These are phyloP conservation scores for Penicillium silybi DNA, from an alignment of 495 filamentous ascomycete genomes.

Conservation along the genomic window DNA sequence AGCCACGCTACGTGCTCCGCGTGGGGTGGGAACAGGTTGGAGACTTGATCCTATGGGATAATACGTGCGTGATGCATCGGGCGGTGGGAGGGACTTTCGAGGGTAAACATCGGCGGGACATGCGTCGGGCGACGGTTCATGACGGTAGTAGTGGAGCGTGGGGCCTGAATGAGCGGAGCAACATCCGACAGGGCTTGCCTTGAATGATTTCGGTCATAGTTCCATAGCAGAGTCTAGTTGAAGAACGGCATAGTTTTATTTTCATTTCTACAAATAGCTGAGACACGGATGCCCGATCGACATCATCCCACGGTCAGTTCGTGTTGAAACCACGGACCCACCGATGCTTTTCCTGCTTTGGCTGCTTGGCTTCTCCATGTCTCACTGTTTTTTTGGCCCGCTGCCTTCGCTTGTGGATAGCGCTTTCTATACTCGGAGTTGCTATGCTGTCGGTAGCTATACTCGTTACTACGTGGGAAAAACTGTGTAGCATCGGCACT, in stretches of 20 bases:
- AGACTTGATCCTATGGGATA: constrained; percentile 60
- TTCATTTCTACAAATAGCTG: not conserved
- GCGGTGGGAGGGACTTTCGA: constrained; percentile 48
- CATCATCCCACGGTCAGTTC: not conserved
- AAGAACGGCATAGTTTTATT: not conserved
- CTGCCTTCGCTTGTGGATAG: not conserved
- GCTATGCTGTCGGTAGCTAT: not conserved
- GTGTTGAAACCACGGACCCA: not conserved
- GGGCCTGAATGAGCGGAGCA: constrained; percentile 38
- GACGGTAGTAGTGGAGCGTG: constrained; percentile 32
- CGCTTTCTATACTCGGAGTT: not conserved
- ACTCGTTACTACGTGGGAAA: too few species aligned
- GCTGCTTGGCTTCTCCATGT: not conserved
- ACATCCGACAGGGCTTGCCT: constrained; percentile 14
- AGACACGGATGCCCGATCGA: not conserved
- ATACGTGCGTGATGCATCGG: constrained; percentile 52
- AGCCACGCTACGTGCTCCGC: constrained; percentile 45
- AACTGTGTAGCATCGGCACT: not conserved
- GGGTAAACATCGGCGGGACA: constrained; percentile 47
- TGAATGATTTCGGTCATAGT: not conserved
- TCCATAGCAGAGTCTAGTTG: not conserved
- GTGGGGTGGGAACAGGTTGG: constrained; percentile 46
- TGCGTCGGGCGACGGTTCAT: constrained; percentile 54
- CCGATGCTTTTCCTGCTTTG: not conserved
- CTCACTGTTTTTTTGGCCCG: not conserved